Percentiles rank a stretch among this genome's conserved stretches.
phyloP scores from a whole-genome alignment of 306 rosid species.

The Rosa rugosa region DNA sequence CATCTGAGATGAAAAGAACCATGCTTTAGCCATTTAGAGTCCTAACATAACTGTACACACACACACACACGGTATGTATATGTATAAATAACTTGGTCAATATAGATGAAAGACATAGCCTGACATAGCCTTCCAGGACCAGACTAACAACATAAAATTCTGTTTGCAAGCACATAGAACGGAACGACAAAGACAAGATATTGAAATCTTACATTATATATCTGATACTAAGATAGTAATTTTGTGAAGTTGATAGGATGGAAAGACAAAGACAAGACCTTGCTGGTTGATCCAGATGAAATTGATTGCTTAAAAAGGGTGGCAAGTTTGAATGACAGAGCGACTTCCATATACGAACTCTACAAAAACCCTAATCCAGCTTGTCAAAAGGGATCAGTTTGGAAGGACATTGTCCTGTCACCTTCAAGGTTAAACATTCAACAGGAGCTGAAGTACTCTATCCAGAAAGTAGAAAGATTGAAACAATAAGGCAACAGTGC shows the following conservation, averaged over 20 bases:
- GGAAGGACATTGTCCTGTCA: conserved; percentile 92
- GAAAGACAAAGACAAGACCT: conserved; percentile 86
- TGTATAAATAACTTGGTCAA: not conserved
- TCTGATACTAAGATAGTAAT: conserved; percentile 26
- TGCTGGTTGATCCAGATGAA: conserved; percentile 91
- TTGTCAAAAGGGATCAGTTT: conserved; percentile 69
- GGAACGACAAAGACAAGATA: not conserved
- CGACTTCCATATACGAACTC: conserved; percentile 73
- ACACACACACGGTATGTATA: not conserved
- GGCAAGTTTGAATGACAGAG: conserved; percentile 66
- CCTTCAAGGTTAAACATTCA: conserved; percentile 85
- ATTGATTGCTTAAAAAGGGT: conserved; percentile 74
- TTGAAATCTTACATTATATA: not conserved
- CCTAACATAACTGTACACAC: not conserved
- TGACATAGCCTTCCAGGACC: not conserved
- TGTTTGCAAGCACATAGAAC: not conserved
- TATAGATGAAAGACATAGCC: not conserved
- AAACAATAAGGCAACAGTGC: conserved; percentile 25
- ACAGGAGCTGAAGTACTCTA: conserved; percentile 79
- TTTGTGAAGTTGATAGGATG: conserved; percentile 81
- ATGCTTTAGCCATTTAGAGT: not conserved
- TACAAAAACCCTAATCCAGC: conserved; percentile 79
- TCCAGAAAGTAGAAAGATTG: conserved; percentile 63
- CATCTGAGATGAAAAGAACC: conserved; percentile 10
- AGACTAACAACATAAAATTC: not conserved